Base-by-base conservation (phyloP, 225 moss, liverwort and hornwort genomes). In the Marchantia paleacea region DNA sequence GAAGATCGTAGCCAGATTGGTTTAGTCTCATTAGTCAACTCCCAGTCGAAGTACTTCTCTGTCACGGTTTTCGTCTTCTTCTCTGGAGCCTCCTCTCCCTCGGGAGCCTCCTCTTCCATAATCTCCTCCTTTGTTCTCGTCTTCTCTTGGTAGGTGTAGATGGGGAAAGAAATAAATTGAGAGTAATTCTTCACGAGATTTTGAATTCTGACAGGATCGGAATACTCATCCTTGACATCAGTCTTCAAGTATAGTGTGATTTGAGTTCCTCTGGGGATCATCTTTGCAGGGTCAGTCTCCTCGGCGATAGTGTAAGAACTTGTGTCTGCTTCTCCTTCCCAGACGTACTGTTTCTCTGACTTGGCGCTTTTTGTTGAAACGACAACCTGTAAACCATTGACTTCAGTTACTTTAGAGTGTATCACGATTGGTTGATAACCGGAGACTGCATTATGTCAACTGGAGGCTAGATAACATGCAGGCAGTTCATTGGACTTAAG, bases 131-230 rank as follows among this genome's bases (percentile, higher is more conserved):
- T 93, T 24, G 94, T 86, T 79, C 92, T 92, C 14, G 95, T 86
- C 86, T 99, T 99, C 84, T 99, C 97, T 81, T 93, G 95, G 87
- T 92, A 95, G 24, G 90, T 92, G 69, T 89, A 99, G 73, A 99
- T 99, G n/a, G 97, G 97, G 84, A 99, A 99, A 28, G 97, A 99
- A 76, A 99, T 99, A 61, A 99, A 99, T 72, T 99, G 97, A 9
- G 97, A 99, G 80, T 99, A 99, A 63, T 95, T 99, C 83, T 99
- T 99, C 60, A 99, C 97, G 58, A 99, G 91, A 62, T 66, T 91
- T 77, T 93, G 91, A 31, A 99, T 89, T 78, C 97, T 90, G 29
- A 84, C 84, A 47, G 95, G 83, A 80, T 94, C 93, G 47, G 90
- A 85, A 66, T 99, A 99, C 82, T 99, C 97, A 61, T 92, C 93